phyloP scores from a whole-genome alignment of 176 grass and related monocot species.

The Luzula sylvatica region DNA sequence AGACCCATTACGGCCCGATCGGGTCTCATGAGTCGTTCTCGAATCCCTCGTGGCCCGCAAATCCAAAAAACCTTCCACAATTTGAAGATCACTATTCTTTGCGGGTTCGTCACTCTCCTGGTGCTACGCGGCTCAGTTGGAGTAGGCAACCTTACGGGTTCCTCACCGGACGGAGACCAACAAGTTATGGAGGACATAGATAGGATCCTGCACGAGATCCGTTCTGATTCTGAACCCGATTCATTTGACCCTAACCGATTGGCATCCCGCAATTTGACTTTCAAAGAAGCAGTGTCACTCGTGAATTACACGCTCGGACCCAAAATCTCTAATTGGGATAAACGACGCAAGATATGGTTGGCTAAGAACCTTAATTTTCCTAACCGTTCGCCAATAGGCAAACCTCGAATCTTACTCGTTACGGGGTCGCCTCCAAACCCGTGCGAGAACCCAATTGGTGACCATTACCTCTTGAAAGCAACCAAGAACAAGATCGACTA shows the following conservation, averaged over 20 bases:
- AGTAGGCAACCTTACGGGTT: conserved; percentile 22
- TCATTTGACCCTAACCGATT: neutral
- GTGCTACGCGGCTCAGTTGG: conserved; percentile 42
- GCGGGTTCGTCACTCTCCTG: conserved; percentile 36
- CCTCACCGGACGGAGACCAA: neutral
- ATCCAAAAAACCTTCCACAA: conserved; percentile 33
- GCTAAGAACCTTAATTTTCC: conserved; percentile 40
- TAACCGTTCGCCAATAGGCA: conserved; percentile 17
- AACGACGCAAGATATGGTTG: conserved; percentile 39
- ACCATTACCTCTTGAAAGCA: conserved; percentile 50
- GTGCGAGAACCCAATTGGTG: conserved; percentile 30
- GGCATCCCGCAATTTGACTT: conserved; percentile 8
- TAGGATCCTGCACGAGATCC: conserved; percentile 39
- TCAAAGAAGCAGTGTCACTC: neutral
- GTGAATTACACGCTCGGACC: conserved; percentile 30
- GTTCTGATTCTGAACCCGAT: conserved; percentile 22
- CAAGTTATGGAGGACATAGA: conserved; percentile 31
- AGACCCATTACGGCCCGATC: neutral
- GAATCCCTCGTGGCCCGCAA: conserved; percentile 23
- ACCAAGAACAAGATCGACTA: conserved; percentile 82
- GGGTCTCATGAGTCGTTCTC: neutral
- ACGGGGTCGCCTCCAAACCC: conserved; percentile 45
- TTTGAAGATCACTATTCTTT: conserved; percentile 32
- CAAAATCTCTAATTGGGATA: conserved; percentile 38
- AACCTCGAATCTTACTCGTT: conserved; percentile 37